Evolutionary conservation across 345 rosid species (phyloP), one percentile per base, ranked within the genome.

Genomic region (Eucalyptus sideroxylon): DNA sequence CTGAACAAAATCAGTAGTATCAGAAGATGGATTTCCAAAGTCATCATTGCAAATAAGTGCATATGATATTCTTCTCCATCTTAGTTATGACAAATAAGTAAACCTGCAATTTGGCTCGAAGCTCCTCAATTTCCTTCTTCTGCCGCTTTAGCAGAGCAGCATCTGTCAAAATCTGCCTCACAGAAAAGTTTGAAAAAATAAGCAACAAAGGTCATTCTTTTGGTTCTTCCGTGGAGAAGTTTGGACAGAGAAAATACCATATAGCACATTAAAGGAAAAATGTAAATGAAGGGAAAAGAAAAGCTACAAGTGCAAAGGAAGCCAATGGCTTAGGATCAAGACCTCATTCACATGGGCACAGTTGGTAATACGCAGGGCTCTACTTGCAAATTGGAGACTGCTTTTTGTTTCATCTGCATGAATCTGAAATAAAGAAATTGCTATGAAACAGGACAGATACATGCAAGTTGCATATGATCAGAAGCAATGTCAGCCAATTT

Each of bases 391-490:
- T 72, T 94, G 99, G 90, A 98, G 98, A 94, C 99, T 98, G 91
- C 99, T 97, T 92, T 95, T 98, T 85, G 99, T 98, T 93, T 98
- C 99, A 92, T 98, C 99, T 86, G 98, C 94, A 92, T 98, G 99
- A 92, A 97, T 91, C 99, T 98, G 90, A 67, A 87, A 93, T 89
- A 90, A 93, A 87, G 91, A 55, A 86, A 50, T 47, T 55, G 59
- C 27, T 86, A 50, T 50, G 26, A 60, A 31, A 86, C 59, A n/a
- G 42, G 26, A 53, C 65, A 42, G 27, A 77, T 19, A 77, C 14
- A 12, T 77, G 83, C 83, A 40, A 40, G 47, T 40, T 77, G 83
- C 83, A 21, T 11, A 77, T 40, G 83, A 77, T 77, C 81, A 77
- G 47, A 40, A 77, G 83, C 83, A 40, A 40, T 77, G 83, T 77